Conservation (phyloP, 1,284 basidiomycete species). For the Leccinum cinnamomeum region DNA sequence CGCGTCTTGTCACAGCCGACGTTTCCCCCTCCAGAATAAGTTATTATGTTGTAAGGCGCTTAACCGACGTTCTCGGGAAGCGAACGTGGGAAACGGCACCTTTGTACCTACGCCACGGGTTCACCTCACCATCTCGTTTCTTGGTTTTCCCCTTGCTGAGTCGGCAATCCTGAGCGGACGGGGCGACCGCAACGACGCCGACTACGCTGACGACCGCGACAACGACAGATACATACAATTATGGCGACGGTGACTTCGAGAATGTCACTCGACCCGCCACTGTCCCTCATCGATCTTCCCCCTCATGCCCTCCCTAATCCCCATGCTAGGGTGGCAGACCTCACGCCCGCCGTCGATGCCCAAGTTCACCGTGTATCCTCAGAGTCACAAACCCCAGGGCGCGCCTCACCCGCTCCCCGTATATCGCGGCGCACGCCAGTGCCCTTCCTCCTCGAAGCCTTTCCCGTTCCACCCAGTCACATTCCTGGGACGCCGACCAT, state of each 20-base stretch:
- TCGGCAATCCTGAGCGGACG: slow-evolving; percentile 10
- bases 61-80: slow-evolving; percentile 21
- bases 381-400: slow-evolving; percentile 28
- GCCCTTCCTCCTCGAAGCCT: slow-evolving; percentile 35
- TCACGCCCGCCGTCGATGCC: slow-evolving; percentile 7
- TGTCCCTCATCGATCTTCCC: slow-evolving; percentile 15
- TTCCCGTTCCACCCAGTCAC: slow-evolving; percentile 33
- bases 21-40: not conserved
- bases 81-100: slow-evolving; percentile 26
- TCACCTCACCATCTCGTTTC: slow-evolving; percentile 13
- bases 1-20: slow-evolving; percentile 11
- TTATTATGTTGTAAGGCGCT: slow-evolving; percentile 9
- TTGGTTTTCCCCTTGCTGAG: slow-evolving; percentile 24
- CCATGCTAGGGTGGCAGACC: slow-evolving; percentile 14
- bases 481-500: slow-evolving; percentile 30
- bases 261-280: slow-evolving; percentile 18
- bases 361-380: slow-evolving; percentile 29
- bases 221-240: not conserved
- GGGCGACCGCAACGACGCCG: slow-evolving; percentile 23
- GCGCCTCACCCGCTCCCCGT: slow-evolving; percentile 30
- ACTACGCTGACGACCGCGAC: slow-evolving; percentile 7
- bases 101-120: slow-evolving; percentile 17
- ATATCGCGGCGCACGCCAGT: slow-evolving; percentile 34
- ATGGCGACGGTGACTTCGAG: slow-evolving; percentile 24
- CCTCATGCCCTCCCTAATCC: slow-evolving; percentile 20